These are phyloP conservation scores for Colletotrichum tofieldiae DNA, from an alignment of 2,329 filamentous ascomycete species.

Conservation along the genomic window DNA sequence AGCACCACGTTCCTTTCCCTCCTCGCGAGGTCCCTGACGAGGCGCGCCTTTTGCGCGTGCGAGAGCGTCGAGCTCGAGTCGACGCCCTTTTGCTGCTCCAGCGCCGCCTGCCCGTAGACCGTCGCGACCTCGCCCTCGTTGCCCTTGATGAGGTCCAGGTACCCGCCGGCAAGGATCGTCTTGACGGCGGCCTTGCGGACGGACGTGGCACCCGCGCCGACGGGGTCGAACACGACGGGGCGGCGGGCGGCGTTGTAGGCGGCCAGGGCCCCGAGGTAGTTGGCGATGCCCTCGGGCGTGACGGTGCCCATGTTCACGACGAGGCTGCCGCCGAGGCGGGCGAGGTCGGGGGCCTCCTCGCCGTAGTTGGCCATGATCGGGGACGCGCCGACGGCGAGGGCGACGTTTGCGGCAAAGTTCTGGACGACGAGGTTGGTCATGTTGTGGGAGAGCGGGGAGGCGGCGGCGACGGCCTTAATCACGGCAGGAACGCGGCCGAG, in stretches of 20 bases:
- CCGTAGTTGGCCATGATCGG: slow-evolving; percentile 96
- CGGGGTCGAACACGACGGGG: slow-evolving; percentile 89
- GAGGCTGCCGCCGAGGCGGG: slow-evolving; percentile 81
- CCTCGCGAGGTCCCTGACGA: slow-evolving; percentile 78
- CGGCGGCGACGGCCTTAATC: slow-evolving; percentile 73
- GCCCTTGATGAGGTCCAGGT: slow-evolving; percentile 92
- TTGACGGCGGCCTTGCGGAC: slow-evolving; percentile 81
- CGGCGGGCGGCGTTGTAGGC: slow-evolving; percentile 86
- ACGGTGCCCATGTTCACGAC: slow-evolving; percentile 97
- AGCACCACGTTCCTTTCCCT: slow-evolving; percentile 82
- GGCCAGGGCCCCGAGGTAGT: slow-evolving; percentile 80
- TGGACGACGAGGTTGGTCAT: slow-evolving; percentile 98
- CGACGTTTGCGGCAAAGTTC: slow-evolving; percentile 94
- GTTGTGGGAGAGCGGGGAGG: slow-evolving; percentile 87
- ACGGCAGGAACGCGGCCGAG: slow-evolving; percentile 57
- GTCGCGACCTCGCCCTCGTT: slow-evolving; percentile 91
- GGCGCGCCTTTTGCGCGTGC: slow-evolving; percentile 64
- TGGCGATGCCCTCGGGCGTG: slow-evolving; percentile 79
- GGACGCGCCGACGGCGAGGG: slow-evolving; percentile 85
- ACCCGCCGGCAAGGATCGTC: slow-evolving; percentile 79
- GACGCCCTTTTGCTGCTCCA: slow-evolving; percentile 82
- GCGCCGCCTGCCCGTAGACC: slow-evolving; percentile 69
- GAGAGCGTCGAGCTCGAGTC: slow-evolving; percentile 76
- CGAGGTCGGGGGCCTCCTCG: slow-evolving; percentile 86
- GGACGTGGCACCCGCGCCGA: slow-evolving; percentile 66